Conservation (phyloP, 1,139 yeast species). For the Wickerhamiella infanticola region DNA sequence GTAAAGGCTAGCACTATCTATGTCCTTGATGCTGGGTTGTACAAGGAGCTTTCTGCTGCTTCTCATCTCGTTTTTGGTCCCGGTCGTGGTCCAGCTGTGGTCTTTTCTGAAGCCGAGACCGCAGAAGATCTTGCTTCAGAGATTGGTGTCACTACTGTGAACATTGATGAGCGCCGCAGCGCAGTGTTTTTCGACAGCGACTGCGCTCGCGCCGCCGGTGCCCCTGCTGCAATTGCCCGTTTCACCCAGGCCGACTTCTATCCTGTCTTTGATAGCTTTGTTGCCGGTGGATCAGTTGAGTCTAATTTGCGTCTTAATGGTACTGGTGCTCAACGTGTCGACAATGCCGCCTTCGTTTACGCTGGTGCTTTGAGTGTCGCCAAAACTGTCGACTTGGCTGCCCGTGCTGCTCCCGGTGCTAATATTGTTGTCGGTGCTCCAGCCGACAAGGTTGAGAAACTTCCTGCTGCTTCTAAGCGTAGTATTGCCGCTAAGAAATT, state of each 20-base stretch:
- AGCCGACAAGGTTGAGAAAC: constrained; percentile 21
- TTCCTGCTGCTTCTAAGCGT: constrained; percentile 37
- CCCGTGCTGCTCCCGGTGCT: constrained; percentile 38
- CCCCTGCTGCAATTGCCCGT: constrained; percentile 55
- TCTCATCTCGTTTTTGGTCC: constrained; percentile 31
- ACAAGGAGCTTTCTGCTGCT: constrained; percentile 60
- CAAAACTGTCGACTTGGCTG: constrained; percentile 37
- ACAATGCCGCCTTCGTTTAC: background rate
- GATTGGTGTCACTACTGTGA: constrained; percentile 8
- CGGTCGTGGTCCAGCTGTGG: constrained; percentile 15
- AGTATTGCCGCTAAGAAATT: constrained; percentile 39
- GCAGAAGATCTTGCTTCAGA: constrained; percentile 2
- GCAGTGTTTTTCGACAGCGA: constrained; percentile 26
- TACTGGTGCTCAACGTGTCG: background rate
- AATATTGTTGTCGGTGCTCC: constrained; percentile 40
- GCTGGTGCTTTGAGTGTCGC: constrained; percentile 3
- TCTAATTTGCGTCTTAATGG: constrained; percentile 42
- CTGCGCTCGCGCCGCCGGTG: constrained; percentile 27
- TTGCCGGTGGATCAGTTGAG: constrained; percentile 65
- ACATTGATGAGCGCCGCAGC: constrained; percentile 24
- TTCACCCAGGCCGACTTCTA: constrained; percentile 47
- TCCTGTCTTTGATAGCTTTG: constrained; percentile 53
- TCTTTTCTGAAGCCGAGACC: constrained; percentile 14
- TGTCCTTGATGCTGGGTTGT: constrained; percentile 27
- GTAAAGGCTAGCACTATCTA: background rate